Conservation (phyloP, 352 stramenopile species). For the Phytophthora agathidicida region DNA sequence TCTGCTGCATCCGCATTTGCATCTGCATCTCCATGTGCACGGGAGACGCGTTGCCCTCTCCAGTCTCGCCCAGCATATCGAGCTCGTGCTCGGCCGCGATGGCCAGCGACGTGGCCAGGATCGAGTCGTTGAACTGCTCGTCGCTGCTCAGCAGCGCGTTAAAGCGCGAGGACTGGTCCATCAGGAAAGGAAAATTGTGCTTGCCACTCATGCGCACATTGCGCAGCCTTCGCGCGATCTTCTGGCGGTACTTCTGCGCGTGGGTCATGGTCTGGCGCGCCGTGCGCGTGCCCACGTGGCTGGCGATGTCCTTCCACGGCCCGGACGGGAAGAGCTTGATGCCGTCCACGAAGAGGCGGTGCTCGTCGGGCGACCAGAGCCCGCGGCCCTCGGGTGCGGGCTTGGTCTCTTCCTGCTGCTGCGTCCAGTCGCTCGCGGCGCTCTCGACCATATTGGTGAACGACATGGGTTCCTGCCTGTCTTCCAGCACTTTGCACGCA, state of each 20-base stretch:
- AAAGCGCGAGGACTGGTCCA: conserved; percentile 75
- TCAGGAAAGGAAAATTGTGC: conserved; percentile 67
- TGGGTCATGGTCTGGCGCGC: conserved; percentile 84
- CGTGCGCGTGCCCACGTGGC: conserved; percentile 72
- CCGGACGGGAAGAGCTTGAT: conserved; percentile 81
- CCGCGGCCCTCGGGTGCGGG: conserved; percentile 57
- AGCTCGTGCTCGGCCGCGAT: conserved; percentile 76
- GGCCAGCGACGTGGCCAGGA: conserved; percentile 74
- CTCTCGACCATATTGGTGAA: conserved; percentile 42
- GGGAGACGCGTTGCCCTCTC: conserved; percentile 42
- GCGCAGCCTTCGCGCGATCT: conserved; percentile 74
- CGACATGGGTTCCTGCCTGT: conserved; percentile 28
- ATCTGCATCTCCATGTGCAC: conserved; percentile 34
- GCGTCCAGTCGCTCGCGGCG: conserved; percentile 27
- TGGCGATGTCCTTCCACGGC: conserved; percentile 81
- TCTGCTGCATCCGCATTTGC: conserved; percentile 25
- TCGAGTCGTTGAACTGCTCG: conserved; percentile 85
- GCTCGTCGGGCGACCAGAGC: conserved; percentile 78
- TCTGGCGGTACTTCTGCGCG: conserved; percentile 87
- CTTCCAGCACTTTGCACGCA: conserved; percentile 28
- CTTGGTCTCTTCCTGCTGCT: conserved; percentile 42
- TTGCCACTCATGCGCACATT: conserved; percentile 75
- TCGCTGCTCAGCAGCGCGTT: conserved; percentile 73
- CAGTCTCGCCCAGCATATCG: conserved; percentile 60
- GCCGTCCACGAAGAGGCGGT: conserved; percentile 74